These are phyloP conservation scores for Amborella trichopoda DNA, from an alignment of 164 flowering plant species.

Conservation along the genomic window DNA sequence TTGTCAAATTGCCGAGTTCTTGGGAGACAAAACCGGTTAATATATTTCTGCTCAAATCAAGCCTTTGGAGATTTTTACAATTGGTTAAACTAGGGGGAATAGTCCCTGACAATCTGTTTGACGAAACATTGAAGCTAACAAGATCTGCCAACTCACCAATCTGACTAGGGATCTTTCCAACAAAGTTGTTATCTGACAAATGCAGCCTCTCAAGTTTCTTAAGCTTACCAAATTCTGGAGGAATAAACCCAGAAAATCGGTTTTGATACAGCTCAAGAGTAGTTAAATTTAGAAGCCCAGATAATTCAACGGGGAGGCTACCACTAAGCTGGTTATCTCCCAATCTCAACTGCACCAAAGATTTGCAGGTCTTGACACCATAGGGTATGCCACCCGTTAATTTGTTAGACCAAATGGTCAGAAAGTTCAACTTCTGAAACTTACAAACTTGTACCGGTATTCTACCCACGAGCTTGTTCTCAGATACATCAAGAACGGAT, in stretches of 20 bases:
- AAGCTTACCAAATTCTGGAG: conserved; percentile 59
- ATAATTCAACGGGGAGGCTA: conserved; percentile 59
- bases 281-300: conserved; percentile 61
- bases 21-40: conserved; percentile 45
- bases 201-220: conserved; percentile 64
- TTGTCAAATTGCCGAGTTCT: conserved; percentile 60
- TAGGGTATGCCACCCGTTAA: conserved; percentile 67
- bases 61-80: conserved; percentile 80
- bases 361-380: conserved; percentile 47
- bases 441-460: conserved; percentile 70
- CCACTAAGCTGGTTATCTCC: conserved; percentile 61
- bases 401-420: conserved; percentile 61
- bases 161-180: conserved; percentile 59
- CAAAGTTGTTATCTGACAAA: conserved; percentile 55
- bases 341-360: conserved; percentile 63
- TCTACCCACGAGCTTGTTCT: conserved; percentile 52
- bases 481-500: conserved; percentile 83
- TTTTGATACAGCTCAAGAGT: conserved; percentile 68
- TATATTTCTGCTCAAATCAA: conserved; percentile 71
- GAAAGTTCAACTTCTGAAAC: conserved; percentile 44
- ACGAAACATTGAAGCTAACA: conserved; percentile 81
- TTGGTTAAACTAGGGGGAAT: conserved; percentile 54
- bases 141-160: conserved; percentile 55
- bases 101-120: conserved; percentile 53
- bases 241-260: conserved; percentile 66